A percentile compares a stretch with the other conserved stretches of the same genome.
These are phyloP conservation scores for Penicillium sp. DNA, from an alignment of 2,329 filamentous ascomycete genomes.

Conservation along the genomic window DNA sequence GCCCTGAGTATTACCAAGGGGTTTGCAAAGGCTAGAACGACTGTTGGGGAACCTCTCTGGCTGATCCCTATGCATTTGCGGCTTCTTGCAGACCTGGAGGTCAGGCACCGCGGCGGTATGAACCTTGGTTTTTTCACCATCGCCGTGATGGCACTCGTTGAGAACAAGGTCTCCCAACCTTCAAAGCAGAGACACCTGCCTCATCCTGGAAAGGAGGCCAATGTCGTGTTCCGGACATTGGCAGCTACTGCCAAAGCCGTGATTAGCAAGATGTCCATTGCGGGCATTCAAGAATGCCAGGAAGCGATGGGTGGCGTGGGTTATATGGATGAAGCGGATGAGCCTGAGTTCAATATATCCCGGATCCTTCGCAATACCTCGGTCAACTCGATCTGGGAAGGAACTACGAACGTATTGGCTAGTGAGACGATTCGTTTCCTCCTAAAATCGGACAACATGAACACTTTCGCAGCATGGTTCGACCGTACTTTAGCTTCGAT, in stretches of 20 bases:
- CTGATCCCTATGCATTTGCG: constrained; percentile 42
- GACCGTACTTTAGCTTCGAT: constrained; percentile 31
- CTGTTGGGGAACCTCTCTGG: constrained; percentile 35
- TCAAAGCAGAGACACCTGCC: constrained; percentile 49
- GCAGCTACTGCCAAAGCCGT: constrained; percentile 35
- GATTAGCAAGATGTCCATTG: constrained; percentile 31
- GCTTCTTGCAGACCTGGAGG: constrained; percentile 36
- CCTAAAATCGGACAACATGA: constrained; percentile 23
- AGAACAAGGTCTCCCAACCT: constrained; percentile 44
- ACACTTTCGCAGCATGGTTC: constrained; percentile 40
- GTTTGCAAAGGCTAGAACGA: constrained; percentile 39
- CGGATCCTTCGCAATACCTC: constrained; percentile 61
- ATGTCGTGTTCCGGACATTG: constrained; percentile 27
- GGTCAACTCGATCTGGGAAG: constrained; percentile 61
- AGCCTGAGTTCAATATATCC: constrained; percentile 62
- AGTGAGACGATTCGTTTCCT: constrained; percentile 45
- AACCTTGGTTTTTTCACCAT: constrained; percentile 36
- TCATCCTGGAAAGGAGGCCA: constrained; percentile 20
- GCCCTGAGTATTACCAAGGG: constrained; percentile 40
- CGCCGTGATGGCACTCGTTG: constrained; percentile 43
- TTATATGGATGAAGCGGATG: constrained; percentile 41
- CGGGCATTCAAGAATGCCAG: constrained; percentile 37
- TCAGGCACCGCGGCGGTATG: constrained; percentile 38
- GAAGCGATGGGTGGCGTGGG: constrained; percentile 39
- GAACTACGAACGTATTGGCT: constrained; percentile 67